Conservation (phyloP, 768 basidiomycete species). For the Dioszegia crocea region DNA sequence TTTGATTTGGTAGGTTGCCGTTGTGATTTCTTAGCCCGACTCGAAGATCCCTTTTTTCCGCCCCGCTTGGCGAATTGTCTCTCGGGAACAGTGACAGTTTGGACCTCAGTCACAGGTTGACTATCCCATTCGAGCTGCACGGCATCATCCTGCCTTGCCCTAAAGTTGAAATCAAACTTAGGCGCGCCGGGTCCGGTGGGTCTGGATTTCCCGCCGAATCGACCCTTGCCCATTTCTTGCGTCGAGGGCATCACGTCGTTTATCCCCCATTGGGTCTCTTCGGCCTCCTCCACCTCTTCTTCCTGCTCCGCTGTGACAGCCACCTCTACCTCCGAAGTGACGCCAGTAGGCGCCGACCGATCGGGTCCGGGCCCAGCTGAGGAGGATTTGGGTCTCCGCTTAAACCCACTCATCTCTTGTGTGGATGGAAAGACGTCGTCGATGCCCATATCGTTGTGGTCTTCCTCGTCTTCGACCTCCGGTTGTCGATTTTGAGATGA, state of each 20-base stretch:
- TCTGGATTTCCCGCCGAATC: neutral
- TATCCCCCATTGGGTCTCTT: neutral
- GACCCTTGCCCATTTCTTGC: neutral
- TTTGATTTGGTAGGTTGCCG: too few species aligned
- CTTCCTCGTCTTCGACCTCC: too few species aligned
- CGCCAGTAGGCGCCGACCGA: too few species aligned
- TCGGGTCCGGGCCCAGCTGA: neutral
- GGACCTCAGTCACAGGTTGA: slow-evolving; percentile 5
- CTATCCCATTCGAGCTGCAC: slow-evolving; percentile 29
- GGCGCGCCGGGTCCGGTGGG: neutral
- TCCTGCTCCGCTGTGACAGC: too few species aligned
- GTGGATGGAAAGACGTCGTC: neutral
- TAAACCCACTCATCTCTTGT: neutral
- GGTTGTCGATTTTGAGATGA: too few species aligned
- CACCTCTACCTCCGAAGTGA: too few species aligned
- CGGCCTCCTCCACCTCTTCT: neutral
- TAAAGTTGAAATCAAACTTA: slow-evolving; percentile 30
- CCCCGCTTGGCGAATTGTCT: too few species aligned
- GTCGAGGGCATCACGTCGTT: neutral
- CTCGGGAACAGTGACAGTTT: too few species aligned
- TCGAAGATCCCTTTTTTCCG: too few species aligned
- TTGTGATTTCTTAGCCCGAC: too few species aligned
- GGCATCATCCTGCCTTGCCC: slow-evolving; percentile 22
- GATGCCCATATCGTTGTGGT: neutral
- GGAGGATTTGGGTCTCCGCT: too few species aligned